Conservation (phyloP, 805 yeast species). For the Metschnikowia dekortorum region DNA sequence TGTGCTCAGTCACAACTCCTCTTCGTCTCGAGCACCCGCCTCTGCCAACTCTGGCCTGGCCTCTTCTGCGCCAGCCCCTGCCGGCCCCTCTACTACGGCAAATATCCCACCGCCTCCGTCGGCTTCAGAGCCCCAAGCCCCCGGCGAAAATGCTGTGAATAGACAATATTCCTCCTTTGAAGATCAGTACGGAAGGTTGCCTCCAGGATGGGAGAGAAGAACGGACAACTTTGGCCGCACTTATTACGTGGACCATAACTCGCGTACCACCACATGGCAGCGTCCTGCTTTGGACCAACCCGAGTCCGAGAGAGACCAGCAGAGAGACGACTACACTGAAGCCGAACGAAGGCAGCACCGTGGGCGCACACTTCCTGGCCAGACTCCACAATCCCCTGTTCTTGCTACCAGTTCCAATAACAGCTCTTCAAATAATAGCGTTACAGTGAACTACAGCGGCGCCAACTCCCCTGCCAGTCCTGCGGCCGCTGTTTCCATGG, state of each 20-base stretch:
- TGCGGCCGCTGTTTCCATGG: constrained; percentile 63
- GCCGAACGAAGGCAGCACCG: constrained; percentile 88
- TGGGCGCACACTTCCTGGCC: constrained; percentile 83
- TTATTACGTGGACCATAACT: constrained; percentile 95
- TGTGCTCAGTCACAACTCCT: constrained; percentile 51
- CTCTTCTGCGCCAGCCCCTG: constrained; percentile 5
- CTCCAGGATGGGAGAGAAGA: constrained; percentile 99
- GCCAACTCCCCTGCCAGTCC: constrained; percentile 54
- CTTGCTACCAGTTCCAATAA: constrained; percentile 17
- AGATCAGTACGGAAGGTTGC: constrained; percentile 93
- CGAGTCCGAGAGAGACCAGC: constrained; percentile 64
- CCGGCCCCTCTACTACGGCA: constrained; percentile 10
- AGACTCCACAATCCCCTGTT: constrained; percentile 32
- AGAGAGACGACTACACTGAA: constrained; percentile 67
- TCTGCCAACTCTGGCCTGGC: constrained; percentile 10
- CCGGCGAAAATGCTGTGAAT: constrained; percentile 16
- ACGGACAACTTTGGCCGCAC: constrained; percentile 97
- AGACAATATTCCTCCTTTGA: constrained; percentile 90
- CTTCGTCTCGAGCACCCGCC: constrained; percentile 7
- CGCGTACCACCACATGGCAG: constrained; percentile 98
- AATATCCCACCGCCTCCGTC: constrained; percentile 11
- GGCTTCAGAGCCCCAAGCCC: background rate
- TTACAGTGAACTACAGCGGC: constrained; percentile 43
- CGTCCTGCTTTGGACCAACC: constrained; percentile 83
- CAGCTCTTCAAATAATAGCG: constrained; percentile 37